Conservation (phyloP, 257 asterid species). For the Capsicum rhomboideum region DNA sequence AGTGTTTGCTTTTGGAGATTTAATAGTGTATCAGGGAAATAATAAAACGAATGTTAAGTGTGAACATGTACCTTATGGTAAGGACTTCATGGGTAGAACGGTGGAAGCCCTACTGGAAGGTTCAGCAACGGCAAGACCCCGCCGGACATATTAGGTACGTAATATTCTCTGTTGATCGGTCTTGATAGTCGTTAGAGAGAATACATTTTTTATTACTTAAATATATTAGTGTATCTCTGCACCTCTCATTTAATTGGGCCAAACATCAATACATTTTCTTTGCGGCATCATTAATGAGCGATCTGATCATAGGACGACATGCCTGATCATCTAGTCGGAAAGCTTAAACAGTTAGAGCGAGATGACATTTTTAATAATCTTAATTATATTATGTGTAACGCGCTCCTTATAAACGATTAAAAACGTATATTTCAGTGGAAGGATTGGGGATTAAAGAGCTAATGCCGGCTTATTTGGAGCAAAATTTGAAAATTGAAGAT, state of each 20-base stretch:
- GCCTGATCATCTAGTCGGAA: too few relatives aligned
- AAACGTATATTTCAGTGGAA: conserved; percentile 35
- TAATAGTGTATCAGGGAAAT: conserved; percentile 63
- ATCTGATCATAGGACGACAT: too few relatives aligned
- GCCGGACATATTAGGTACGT: conserved; percentile 59
- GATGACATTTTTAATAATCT: too few relatives aligned
- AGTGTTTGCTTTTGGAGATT: conserved; percentile 56
- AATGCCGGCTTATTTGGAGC: conserved; percentile 64
- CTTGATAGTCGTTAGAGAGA: too few relatives aligned
- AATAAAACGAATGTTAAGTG: conserved; percentile 30
- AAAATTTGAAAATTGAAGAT: conserved; percentile 37
- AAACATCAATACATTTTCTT: too few relatives aligned
- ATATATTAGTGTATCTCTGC: too few relatives aligned
- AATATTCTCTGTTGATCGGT: background rate
- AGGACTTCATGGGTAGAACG: conserved; percentile 38
- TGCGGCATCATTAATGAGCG: too few relatives aligned
- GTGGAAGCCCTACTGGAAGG: conserved; percentile 62
- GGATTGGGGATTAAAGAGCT: conserved; percentile 40
- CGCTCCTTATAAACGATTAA: too few relatives aligned
- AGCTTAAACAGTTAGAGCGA: too few relatives aligned
- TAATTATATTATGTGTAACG: too few relatives aligned
- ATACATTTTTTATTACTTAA: too few relatives aligned
- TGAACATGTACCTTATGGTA: conserved; percentile 57
- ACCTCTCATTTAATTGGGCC: too few relatives aligned
- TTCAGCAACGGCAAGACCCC: conserved; percentile 64